These are phyloP conservation scores for Aspergillus sojae DNA, from an alignment of 2,329 filamentous ascomycete species.

Conservation along the genomic window DNA sequence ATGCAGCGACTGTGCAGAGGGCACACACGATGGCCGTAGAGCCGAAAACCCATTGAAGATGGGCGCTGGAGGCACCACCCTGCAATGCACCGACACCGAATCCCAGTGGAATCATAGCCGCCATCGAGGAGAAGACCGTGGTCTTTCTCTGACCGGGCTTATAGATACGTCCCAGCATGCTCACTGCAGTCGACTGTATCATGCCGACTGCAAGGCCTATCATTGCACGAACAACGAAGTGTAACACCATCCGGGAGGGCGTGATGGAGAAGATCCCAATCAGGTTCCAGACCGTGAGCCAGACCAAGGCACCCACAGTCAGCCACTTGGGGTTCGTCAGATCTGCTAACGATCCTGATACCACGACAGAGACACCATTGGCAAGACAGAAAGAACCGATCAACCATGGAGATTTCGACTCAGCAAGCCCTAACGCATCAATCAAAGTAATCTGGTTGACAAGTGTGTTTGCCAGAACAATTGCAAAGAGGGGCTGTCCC, in stretches of 20 bases:
- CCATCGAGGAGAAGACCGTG: conserved; percentile 36
- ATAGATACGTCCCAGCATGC: conserved; percentile 48
- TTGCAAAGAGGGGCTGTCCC: background rate
- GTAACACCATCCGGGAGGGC: background rate
- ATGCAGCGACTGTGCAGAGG: conserved; percentile 23
- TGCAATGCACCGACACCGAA: conserved; percentile 44
- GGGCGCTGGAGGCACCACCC: conserved; percentile 40
- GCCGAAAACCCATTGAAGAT: conserved; percentile 46
- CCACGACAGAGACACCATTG: conserved; percentile 42
- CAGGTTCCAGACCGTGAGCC: conserved; percentile 4
- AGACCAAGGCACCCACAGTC: conserved; percentile 6
- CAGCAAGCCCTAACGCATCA: background rate
- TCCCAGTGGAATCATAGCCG: conserved; percentile 48
- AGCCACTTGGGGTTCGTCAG: conserved; percentile 36
- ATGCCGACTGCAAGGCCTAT: conserved; percentile 51
- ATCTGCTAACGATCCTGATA: conserved; percentile 34
- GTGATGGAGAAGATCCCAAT: background rate
- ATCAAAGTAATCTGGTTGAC: background rate
- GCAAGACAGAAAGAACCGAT: conserved; percentile 41
- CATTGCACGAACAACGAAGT: conserved; percentile 36
- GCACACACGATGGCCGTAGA: conserved; percentile 39
- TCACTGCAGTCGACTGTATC: conserved; percentile 50
- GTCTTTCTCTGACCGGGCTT: conserved; percentile 42
- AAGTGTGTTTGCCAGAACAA: background rate
- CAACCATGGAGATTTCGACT: conserved; percentile 40